Conservation (phyloP, 768 basidiomycete species). For the Mycena vitilis region DNA sequence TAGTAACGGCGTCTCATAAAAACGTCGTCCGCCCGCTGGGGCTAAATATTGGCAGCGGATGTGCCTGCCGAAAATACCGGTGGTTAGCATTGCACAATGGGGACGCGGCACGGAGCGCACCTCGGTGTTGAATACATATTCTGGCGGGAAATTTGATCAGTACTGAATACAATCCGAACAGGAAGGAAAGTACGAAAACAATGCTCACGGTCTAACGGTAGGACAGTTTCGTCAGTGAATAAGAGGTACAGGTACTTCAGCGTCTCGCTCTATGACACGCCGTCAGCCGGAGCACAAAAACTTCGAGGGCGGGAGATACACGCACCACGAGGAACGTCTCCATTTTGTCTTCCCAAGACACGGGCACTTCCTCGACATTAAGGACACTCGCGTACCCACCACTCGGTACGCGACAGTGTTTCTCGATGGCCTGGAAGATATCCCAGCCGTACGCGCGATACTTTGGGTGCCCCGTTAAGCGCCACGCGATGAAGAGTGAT, state of each 20-base stretch:
- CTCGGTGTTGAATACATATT: conserved; percentile 95
- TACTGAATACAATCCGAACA: neutral
- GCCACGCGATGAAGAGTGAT: conserved; percentile 90
- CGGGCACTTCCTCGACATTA: conserved; percentile 85
- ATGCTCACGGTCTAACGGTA: conserved; percentile 77
- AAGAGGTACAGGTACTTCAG: conserved; percentile 91
- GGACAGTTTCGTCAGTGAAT: conserved; percentile 76
- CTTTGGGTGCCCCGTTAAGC: conserved; percentile 84
- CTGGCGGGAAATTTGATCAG: conserved; percentile 48
- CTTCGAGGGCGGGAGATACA: conserved; percentile 6
- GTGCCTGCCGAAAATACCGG: conserved; percentile 36
- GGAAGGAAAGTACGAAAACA: neutral
- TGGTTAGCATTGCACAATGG: conserved; percentile 10
- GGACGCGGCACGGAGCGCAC: conserved; percentile 46
- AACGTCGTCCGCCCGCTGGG: conserved; percentile 11
- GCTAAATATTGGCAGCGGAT: conserved; percentile 52
- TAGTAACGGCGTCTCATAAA: neutral
- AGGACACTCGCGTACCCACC: conserved; percentile 91
- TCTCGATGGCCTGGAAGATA: conserved; percentile 91
- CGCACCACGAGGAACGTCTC: conserved; percentile 93
- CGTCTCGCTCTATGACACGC: conserved; percentile 75
- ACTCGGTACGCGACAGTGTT: conserved; percentile 75
- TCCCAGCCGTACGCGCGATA: conserved; percentile 89
- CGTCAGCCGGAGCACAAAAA: neutral
- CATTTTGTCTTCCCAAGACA: conserved; percentile 86